phyloP scores from a whole-genome alignment of 1,284 basidiomycete species.

The Leccinum fuscescens region DNA sequence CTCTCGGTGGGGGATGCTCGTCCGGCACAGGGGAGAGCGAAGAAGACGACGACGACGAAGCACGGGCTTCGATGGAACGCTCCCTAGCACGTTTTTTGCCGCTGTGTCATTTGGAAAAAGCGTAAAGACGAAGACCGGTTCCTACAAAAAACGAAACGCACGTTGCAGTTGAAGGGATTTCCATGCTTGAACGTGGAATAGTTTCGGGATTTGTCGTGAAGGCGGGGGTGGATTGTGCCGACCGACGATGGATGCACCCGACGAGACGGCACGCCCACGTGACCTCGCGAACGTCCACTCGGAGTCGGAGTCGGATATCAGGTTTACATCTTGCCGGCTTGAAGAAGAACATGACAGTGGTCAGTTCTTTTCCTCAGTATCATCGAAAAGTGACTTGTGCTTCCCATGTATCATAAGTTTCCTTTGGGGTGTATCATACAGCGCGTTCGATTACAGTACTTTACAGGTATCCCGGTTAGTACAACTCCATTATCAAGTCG shows the following conservation, averaged over 20 bases:
- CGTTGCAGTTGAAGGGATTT: slow-evolving; percentile 6
- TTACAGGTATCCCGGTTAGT: too few species aligned
- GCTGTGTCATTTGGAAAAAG: slow-evolving; percentile 9
- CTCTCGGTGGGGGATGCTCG: slow-evolving; percentile 5
- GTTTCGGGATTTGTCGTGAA: neutral
- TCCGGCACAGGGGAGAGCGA: slow-evolving; percentile 31
- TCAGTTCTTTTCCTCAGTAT: too few species aligned
- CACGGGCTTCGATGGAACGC: slow-evolving; percentile 3
- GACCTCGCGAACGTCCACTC: neutral
- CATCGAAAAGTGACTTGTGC: too few species aligned
- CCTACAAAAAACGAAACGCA: slow-evolving; percentile 15
- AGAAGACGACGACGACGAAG: slow-evolving; percentile 28
- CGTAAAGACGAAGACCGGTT: neutral
- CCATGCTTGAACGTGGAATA: slow-evolving; percentile 12
- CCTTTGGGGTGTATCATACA: too few species aligned
- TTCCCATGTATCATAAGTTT: too few species aligned
- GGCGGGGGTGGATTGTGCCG: slow-evolving; percentile 20
- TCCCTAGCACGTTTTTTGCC: slow-evolving; percentile 29
- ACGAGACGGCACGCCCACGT: neutral
- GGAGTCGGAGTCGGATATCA: too few species aligned
- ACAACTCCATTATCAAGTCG: too few species aligned
- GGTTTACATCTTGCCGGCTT: too few species aligned
- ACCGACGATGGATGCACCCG: slow-evolving; percentile 24
- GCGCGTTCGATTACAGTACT: too few species aligned
- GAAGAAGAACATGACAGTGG: too few species aligned